A percentile compares a stretch with the other conserved stretches of the same genome.
phyloP scores from a whole-genome alignment of 2,329 filamentous ascomycete genomes.

The Monosporascus sp. region DNA sequence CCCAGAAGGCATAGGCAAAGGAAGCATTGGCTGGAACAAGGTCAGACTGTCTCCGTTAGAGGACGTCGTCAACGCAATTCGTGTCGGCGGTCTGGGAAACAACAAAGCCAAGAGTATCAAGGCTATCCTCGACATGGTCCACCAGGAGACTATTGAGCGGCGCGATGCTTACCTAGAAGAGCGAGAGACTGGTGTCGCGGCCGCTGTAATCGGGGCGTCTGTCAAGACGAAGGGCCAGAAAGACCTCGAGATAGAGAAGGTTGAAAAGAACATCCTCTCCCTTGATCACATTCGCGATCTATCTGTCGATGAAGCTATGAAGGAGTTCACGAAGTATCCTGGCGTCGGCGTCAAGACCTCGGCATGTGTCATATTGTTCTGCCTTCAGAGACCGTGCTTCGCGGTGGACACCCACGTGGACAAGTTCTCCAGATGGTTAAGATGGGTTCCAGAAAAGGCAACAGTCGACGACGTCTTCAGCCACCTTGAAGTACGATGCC shows the following conservation, averaged over 20 bases:
- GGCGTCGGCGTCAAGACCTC: slow-evolving; percentile 55
- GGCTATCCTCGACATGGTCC: slow-evolving; percentile 65
- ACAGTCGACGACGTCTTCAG: slow-evolving; percentile 42
- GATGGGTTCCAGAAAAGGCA: slow-evolving; percentile 48
- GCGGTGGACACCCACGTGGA: slow-evolving; percentile 55
- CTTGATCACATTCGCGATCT: slow-evolving; percentile 46
- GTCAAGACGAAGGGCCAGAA: slow-evolving; percentile 42
- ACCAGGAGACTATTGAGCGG: slow-evolving; percentile 55
- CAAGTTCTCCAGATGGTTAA: slow-evolving; percentile 46
- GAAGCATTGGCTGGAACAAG: slow-evolving; percentile 70
- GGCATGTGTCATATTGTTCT: slow-evolving; percentile 52
- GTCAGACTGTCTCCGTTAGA: slow-evolving; percentile 54
- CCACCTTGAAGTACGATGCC: slow-evolving; percentile 48
- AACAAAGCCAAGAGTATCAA: slow-evolving; percentile 71
- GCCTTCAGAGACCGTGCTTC: slow-evolving; percentile 47
- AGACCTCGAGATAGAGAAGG: slow-evolving; percentile 50
- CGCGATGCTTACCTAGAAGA: slow-evolving; percentile 40
- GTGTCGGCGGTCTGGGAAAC: slow-evolving; percentile 63
- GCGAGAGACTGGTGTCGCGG: slow-evolving; percentile 33
- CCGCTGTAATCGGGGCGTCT: slow-evolving; percentile 36
- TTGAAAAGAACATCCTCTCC: slow-evolving; percentile 53
- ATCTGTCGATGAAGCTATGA: slow-evolving; percentile 42
- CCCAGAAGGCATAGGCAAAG: slow-evolving; percentile 58
- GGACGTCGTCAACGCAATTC: slow-evolving; percentile 65
- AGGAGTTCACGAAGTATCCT: slow-evolving; percentile 43